These are phyloP conservation scores for Brassica nigra DNA, from an alignment of 345 rosid species.

Conservation along the genomic window DNA sequence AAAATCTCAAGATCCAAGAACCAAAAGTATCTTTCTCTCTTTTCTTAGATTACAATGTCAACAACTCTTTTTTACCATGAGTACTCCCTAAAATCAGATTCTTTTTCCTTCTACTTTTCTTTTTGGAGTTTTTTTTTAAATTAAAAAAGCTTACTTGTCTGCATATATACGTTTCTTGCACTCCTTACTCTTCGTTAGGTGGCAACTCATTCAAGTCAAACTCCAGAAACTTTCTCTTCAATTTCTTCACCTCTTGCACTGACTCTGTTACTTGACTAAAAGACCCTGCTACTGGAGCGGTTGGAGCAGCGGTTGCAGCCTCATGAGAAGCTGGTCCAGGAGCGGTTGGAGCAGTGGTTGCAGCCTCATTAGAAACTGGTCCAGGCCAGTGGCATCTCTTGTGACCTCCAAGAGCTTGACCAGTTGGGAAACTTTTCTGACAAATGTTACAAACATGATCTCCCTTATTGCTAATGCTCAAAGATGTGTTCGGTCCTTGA, in stretches of 20 bases:
- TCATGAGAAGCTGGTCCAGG: slow-evolving; percentile 24
- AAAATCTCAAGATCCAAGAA: slow-evolving; percentile 22
- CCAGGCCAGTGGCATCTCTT: slow-evolving; percentile 54
- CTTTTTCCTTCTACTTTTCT: neutral
- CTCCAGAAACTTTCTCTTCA: slow-evolving; percentile 33
- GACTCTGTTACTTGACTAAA: slow-evolving; percentile 35
- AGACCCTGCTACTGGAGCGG: slow-evolving; percentile 29
- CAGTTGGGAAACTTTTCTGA: slow-evolving; percentile 44
- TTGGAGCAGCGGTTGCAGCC: slow-evolving; percentile 27
- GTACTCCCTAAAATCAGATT: slow-evolving; percentile 22
- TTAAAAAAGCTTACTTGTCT: slow-evolving; percentile 31
- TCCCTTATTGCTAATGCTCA: slow-evolving; percentile 29
- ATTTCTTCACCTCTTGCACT: slow-evolving; percentile 33
- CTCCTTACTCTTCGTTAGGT: slow-evolving; percentile 40
- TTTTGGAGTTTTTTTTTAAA: neutral
- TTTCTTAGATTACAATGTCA: slow-evolving; percentile 30
- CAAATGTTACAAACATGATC: slow-evolving; percentile 51
- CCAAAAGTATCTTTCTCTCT: slow-evolving; percentile 26
- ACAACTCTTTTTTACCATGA: slow-evolving; percentile 33
- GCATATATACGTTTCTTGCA: slow-evolving; percentile 40
- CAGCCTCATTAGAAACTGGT: slow-evolving; percentile 11
- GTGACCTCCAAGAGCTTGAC: slow-evolving; percentile 63
- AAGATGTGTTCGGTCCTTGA: slow-evolving; percentile 33
- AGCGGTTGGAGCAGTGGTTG: neutral
- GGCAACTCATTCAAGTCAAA: slow-evolving; percentile 46